phyloP scores from a whole-genome alignment of 176 grass and related monocot species.

The Triticum timopheevii region DNA sequence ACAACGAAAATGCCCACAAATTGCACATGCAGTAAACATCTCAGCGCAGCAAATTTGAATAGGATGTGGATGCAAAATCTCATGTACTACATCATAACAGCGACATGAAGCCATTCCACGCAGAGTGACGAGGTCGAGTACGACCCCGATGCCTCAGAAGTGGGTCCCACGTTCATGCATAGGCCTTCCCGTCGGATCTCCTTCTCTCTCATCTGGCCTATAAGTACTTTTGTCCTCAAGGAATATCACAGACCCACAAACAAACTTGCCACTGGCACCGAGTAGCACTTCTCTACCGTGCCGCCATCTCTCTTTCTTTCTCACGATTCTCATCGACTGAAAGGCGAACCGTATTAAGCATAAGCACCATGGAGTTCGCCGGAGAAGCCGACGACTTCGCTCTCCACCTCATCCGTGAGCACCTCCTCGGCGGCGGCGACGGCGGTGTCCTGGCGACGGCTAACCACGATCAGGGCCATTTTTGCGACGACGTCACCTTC shows the following conservation, averaged over 20 bases:
- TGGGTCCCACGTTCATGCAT: background rate
- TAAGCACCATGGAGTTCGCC: constrained; percentile 47
- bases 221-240: constrained; percentile 35
- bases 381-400: constrained; percentile 32
- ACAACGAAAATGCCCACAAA: background rate
- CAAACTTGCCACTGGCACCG: background rate
- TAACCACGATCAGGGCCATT: background rate
- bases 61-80: background rate
- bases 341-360: background rate
- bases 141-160: background rate
- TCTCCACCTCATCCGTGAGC: constrained; percentile 49
- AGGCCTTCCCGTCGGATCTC: background rate
- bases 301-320: background rate
- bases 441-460: background rate
- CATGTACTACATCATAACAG: too few species aligned
- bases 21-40: background rate
- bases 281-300: background rate
- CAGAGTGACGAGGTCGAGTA: background rate
- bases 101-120: background rate
- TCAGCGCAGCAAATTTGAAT: background rate
- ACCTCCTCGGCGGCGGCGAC: constrained; percentile 43
- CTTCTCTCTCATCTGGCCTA: background rate
- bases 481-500: constrained; percentile 29
- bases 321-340: background rate
- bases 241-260: background rate